Conservation (phyloP, 2,329 filamentous ascomycete genomes). For the Cadophora sp. region DNA sequence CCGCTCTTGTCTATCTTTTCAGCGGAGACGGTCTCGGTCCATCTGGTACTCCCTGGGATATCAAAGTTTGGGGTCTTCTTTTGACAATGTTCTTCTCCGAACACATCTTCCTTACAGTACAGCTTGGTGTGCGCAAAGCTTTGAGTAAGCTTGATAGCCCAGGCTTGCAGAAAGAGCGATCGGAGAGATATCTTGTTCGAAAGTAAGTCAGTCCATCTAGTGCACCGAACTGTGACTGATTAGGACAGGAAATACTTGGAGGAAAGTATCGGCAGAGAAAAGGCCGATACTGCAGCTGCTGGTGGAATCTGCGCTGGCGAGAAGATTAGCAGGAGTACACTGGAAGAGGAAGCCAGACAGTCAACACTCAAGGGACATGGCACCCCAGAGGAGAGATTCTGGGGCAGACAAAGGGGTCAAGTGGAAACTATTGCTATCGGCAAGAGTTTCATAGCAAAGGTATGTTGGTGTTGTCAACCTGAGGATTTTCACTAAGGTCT, state of each 20-base stretch:
- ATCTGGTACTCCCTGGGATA: slow-evolving; percentile 69
- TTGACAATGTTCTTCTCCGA: slow-evolving; percentile 85
- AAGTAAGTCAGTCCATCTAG: slow-evolving; percentile 63
- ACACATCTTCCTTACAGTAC: slow-evolving; percentile 84
- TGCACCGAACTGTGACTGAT: slow-evolving; percentile 14
- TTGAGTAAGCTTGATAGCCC: slow-evolving; percentile 85
- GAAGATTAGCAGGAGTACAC: slow-evolving; percentile 66
- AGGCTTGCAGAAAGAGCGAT: slow-evolving; percentile 83
- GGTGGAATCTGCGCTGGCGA: slow-evolving; percentile 59
- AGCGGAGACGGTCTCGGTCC: slow-evolving; percentile 70
- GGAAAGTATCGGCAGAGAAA: slow-evolving; percentile 68
- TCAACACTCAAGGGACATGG: slow-evolving; percentile 57
- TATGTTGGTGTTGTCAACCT: slow-evolving; percentile 25
- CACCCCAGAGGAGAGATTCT: slow-evolving; percentile 65
- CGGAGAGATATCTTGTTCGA: slow-evolving; percentile 80
- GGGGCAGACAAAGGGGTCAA: slow-evolving; percentile 65
- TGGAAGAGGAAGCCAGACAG: slow-evolving; percentile 68
- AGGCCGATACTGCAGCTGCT: slow-evolving; percentile 54
- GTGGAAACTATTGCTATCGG: slow-evolving; percentile 64
- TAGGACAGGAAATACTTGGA: slow-evolving; percentile 57
- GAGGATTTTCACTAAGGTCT: slow-evolving; percentile 9
- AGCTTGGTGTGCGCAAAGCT: slow-evolving; percentile 73
- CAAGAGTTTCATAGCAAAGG: slow-evolving; percentile 59
- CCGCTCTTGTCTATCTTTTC: slow-evolving; percentile 91
- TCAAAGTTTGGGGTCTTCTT: slow-evolving; percentile 82